Base-by-base conservation (phyloP, 176 grass and related monocot species). In the Aegilops speltoides region DNA sequence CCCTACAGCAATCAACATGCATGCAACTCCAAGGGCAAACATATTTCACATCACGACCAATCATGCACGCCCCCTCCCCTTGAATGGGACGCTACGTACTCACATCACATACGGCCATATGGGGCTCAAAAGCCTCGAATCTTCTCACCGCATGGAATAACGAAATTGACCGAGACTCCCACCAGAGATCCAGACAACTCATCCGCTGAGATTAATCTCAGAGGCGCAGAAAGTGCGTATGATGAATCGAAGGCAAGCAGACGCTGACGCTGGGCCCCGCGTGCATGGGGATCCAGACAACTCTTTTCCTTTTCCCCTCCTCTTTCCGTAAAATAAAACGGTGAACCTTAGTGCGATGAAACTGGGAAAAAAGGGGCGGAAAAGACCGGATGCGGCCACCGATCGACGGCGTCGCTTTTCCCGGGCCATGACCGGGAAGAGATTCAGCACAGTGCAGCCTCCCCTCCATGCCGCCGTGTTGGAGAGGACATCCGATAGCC, bases 381-480 rank as follows among this genome's bases (percentile, higher is more conserved):
- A 81, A 73, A 87, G 78, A 24, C 48, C 2, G 45, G 36, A 74
- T 80, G 87, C 76, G 54, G 56, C 43, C 12, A 46, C 43, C 54
- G 54, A 57, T 57, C 56, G 54, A 8, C 40, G 87, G 24, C 28
- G 16, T 48, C 87, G 76, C 87, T 79, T 89, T 89, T 29, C 38
- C 82, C 67, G 70, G n/a, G 76, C 82, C 50, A 52, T 76, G 71
- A 57, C 41, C 24, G 43, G 19, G 78, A 25, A 76, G 68, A 25
- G 78, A 25, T 26, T 38, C 23, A 46, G 56, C 15, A 64, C 23
- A 46, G 56, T 62, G 45, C 82, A 31, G 38, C 60, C 59, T 66
- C 72, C 83, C 60, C 59, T 66, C 72, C 83, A 85, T 85, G 83
- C 83, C 16, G 72, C 72, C 23, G 52, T 85, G 83, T 65, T 77